These are phyloP conservation scores for Neurospora sp. DNA, from an alignment of 495 filamentous ascomycete species.

Conservation along the genomic window DNA sequence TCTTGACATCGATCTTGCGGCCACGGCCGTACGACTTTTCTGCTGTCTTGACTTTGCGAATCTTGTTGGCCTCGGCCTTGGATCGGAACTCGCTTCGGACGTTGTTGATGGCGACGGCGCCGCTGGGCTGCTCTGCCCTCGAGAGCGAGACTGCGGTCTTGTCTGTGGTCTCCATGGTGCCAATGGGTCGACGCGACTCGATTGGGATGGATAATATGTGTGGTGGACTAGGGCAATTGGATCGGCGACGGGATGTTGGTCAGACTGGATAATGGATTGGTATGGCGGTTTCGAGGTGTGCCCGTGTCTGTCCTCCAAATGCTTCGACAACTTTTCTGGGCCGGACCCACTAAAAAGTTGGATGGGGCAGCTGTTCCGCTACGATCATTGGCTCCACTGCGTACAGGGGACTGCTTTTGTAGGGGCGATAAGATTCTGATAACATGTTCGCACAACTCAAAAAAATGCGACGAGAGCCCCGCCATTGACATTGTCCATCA, in stretches of 20 bases:
- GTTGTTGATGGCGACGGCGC: constrained; percentile 33
- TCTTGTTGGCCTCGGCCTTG: constrained; percentile 32
- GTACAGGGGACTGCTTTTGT: not conserved
- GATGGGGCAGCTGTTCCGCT: not conserved
- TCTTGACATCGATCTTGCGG: constrained; percentile 47
- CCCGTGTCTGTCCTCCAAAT: not conserved
- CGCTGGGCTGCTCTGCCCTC: constrained; percentile 26
- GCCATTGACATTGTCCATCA: constrained; percentile 9
- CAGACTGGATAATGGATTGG: not conserved
- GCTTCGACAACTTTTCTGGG: constrained; percentile 9
- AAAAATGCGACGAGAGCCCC: constrained; percentile 20
- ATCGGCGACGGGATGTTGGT: not conserved
- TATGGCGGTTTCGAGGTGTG: not conserved
- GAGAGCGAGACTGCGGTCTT: constrained; percentile 10
- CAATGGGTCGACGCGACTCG: not conserved
- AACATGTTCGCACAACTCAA: constrained; percentile 11
- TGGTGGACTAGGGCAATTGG: not conserved
- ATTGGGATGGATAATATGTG: not conserved
- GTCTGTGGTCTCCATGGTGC: constrained; percentile 16
- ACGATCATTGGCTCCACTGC: constrained; percentile 11
- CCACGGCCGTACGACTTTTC: constrained; percentile 78
- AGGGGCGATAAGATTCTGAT: too few species aligned
- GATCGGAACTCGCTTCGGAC: constrained; percentile 35
- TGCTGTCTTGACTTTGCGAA: constrained; percentile 48
- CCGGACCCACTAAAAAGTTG: constrained; percentile 21